Evolutionary conservation across 495 filamentous ascomycete species (phyloP).

Genomic region (Aspergillus asperescens): DNA sequence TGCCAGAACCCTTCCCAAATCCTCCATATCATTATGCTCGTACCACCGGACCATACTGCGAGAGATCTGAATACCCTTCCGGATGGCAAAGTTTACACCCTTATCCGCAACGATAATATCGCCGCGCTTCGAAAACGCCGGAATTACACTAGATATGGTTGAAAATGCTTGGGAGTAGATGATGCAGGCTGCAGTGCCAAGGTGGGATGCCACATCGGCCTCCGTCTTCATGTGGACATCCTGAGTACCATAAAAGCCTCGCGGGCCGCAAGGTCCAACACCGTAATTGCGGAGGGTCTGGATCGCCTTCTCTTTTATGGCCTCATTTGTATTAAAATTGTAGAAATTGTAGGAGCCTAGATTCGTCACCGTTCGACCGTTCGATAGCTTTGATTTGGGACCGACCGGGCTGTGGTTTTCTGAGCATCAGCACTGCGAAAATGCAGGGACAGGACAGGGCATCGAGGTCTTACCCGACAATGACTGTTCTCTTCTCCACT

Average conservation of each 20-base stretch:
- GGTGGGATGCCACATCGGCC: slow-evolving; percentile 81
- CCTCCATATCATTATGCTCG: slow-evolving; percentile 93
- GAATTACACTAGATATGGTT: slow-evolving; percentile 90
- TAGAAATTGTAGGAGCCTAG: slow-evolving; percentile 94
- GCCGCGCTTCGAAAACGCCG: slow-evolving; percentile 91
- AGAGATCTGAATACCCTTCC: slow-evolving; percentile 89
- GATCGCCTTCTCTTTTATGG: slow-evolving; percentile 89
- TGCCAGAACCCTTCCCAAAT: slow-evolving; percentile 79
- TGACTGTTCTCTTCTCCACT: slow-evolving; percentile 76
- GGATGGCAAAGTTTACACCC: slow-evolving; percentile 87
- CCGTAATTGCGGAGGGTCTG: slow-evolving; percentile 91
- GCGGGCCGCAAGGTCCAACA: slow-evolving; percentile 92
- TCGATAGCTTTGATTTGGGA: slow-evolving; percentile 81
- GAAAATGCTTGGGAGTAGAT: slow-evolving; percentile 94
- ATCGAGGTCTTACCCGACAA: slow-evolving; percentile 64
- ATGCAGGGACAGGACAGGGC: background rate
- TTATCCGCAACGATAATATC: slow-evolving; percentile 98
- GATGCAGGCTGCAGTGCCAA: slow-evolving; percentile 83
- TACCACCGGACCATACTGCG: slow-evolving; percentile 89
- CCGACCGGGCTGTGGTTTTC: slow-evolving; percentile 64
- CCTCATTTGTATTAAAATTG: slow-evolving; percentile 88
- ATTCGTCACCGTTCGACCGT: slow-evolving; percentile 85
- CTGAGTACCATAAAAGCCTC: slow-evolving; percentile 96
- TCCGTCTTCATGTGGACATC: slow-evolving; percentile 98
- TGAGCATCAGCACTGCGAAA: background rate